These are phyloP conservation scores for Trichosporon sp. DNA, from an alignment of 1,284 basidiomycete species.

Conservation along the genomic window DNA sequence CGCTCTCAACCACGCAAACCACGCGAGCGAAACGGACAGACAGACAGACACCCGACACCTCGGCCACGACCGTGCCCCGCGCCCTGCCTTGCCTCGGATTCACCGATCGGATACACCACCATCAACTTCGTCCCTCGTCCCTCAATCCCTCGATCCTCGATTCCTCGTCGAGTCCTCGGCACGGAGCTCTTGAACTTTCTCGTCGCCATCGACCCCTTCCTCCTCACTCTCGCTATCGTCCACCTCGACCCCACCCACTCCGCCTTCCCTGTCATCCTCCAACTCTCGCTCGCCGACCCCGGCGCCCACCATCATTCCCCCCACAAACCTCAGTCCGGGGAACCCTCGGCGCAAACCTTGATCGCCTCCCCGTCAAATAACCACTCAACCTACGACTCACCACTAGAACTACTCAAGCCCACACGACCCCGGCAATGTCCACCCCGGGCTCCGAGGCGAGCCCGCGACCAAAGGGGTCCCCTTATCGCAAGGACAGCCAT, in stretches of 20 bases:
- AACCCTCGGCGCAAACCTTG: neutral
- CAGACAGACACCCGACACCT: too few species aligned
- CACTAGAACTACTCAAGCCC: neutral
- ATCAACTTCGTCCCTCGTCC: neutral
- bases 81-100: neutral
- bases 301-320: neutral
- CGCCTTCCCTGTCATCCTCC: too few species aligned
- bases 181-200: too few species aligned
- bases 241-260: neutral
- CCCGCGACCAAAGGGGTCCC: neutral
- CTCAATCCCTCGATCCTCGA: neutral
- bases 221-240: neutral
- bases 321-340: neutral
- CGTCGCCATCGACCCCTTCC: too few species aligned
- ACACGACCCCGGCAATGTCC: slow-evolving; percentile 1
- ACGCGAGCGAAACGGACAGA: too few species aligned
- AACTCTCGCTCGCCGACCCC: neutral
- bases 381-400: too few species aligned
- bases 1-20: too few species aligned
- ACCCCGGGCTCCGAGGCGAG: neutral
- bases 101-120: neutral
- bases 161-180: too few species aligned
- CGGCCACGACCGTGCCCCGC: too few species aligned
- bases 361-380: too few species aligned
- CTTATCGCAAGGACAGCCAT: neutral